Percentiles rank a stretch among this genome's conserved stretches.
These are phyloP conservation scores for Aspergillus quadrilineatus DNA, from an alignment of 2,329 filamentous ascomycete species.

Conservation along the genomic window DNA sequence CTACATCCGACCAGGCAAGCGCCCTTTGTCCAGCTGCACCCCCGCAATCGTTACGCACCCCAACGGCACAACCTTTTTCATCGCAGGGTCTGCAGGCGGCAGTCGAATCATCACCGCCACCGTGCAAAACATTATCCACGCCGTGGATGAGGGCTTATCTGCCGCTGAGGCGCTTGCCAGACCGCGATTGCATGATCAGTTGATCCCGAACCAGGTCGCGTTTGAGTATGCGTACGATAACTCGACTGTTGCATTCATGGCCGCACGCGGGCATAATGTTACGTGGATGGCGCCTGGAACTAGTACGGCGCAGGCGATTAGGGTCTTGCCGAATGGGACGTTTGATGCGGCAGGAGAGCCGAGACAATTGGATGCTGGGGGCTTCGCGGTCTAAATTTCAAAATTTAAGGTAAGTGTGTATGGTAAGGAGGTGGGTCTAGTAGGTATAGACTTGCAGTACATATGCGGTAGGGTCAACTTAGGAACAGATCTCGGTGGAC, in stretches of 20 bases:
- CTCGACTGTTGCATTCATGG: slow-evolving; percentile 62
- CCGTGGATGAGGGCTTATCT: slow-evolving; percentile 65
- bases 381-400: slow-evolving; percentile 51
- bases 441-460: background rate
- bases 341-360: slow-evolving; percentile 80
- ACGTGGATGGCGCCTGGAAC: slow-evolving; percentile 63
- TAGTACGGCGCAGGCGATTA: slow-evolving; percentile 71
- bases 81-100: slow-evolving; percentile 75
- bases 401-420: background rate
- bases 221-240: slow-evolving; percentile 72
- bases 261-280: slow-evolving; percentile 66
- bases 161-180: slow-evolving; percentile 61
- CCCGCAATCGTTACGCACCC: slow-evolving; percentile 72
- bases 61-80: slow-evolving; percentile 65
- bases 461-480: background rate
- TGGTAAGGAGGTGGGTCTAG: no score
- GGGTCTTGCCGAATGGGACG: slow-evolving; percentile 59
- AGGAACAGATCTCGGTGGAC: background rate
- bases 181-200: slow-evolving; percentile 77
- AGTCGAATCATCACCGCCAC: slow-evolving; percentile 80
- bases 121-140: slow-evolving; percentile 69
- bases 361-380: slow-evolving; percentile 69
- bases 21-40: slow-evolving; percentile 78
- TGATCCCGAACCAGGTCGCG: slow-evolving; percentile 66
- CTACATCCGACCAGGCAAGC: slow-evolving; percentile 76